Evolutionary conservation across 495 filamentous ascomycete genomes (phyloP), one percentile per base, ranked within the genome.

Genomic region (Neurospora terricola): DNA sequence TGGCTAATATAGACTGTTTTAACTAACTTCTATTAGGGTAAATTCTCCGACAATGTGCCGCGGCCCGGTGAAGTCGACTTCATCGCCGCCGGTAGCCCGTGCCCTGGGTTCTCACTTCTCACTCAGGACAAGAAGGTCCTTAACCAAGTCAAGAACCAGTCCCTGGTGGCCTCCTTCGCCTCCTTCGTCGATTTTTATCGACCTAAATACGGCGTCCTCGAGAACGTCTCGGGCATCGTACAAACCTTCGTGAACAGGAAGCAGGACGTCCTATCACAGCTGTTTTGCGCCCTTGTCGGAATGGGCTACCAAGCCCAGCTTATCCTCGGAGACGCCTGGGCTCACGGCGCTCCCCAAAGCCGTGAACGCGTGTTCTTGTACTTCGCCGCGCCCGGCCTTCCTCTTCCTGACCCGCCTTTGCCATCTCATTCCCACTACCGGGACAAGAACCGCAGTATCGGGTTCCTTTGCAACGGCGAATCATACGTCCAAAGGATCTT

Each of bases 151-250:
- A 85, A 86, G 69, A 92, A 94, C 78, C 89, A 88, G 30, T 93
- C 91, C 0, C 83, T 93, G 54, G 85, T 94, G 3, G 90, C 91
- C 0, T 91, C 91, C 0, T 91, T 93, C n/a, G 87, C 89, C 5
- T 84, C 92, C 0, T 92, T 86, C 72, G 82, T 94, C 5, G 92
- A 94, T 72, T 83, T 93, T 16, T 94, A 92, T 75, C 85, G 89
- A 0, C 92, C 92, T 0, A 84, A 88, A 36, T 93, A 92, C 77
- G 91, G 87, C 16, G 54, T 94, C 0, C 82, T 94, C 5, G 92
- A 94, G 79, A 94, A 94, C 73, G 92, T 94, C 0, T 75, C 84
- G 4, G 80, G 76, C 2, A 91, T 94, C 80, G 84, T 91, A 0
- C 82, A 81, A 66, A 75, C 70, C 42, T 78, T 75, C 37, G 78